Evolutionary conservation across 2,329 filamentous ascomycete genomes (phyloP).

Genomic region (Rutstroemia sp.): DNA sequence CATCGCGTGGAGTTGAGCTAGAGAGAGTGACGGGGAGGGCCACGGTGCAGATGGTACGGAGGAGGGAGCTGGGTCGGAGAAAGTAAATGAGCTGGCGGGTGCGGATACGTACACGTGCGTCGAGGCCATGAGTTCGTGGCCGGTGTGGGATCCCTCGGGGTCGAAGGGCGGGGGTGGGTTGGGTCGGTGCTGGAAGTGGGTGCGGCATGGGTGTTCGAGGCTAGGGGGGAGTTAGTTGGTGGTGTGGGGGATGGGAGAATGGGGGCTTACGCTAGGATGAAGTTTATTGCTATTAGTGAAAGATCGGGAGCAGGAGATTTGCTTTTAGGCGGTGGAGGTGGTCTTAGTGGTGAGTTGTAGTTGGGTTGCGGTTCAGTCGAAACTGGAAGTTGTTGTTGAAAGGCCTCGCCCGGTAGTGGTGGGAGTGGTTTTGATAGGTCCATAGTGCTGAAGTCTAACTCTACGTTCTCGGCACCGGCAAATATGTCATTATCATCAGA

Average conservation of each 20-base stretch:
- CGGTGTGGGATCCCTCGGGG: constrained; percentile 8
- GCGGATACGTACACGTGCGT: constrained; percentile 20
- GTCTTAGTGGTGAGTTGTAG: too few species aligned
- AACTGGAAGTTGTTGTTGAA: not conserved
- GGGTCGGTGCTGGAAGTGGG: not conserved
- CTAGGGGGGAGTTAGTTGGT: not conserved
- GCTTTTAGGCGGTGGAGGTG: too few species aligned
- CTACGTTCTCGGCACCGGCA: not conserved
- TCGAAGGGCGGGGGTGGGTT: constrained; percentile 6
- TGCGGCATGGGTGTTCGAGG: constrained; percentile 6
- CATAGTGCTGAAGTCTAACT: not conserved
- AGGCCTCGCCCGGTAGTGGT: not conserved
- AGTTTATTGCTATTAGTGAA: constrained; percentile 23
- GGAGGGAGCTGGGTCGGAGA: not conserved
- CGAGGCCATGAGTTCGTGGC: constrained; percentile 25
- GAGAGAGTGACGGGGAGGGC: constrained; percentile 5
- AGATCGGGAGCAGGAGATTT: constrained; percentile 5
- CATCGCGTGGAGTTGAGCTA: constrained; percentile 18
- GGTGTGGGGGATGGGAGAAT: not conserved
- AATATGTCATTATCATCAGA: not conserved
- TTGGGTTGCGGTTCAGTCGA: not conserved
- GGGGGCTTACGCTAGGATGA: constrained; percentile 24
- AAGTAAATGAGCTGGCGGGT: constrained; percentile 10
- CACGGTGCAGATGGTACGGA: constrained; percentile 2
- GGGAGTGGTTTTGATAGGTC: constrained; percentile 3